Percentiles rank a stretch among this genome's conserved stretches.
Conservation (phyloP, 495 filamentous ascomycete species). For the Oidiodendron maius region DNA sequence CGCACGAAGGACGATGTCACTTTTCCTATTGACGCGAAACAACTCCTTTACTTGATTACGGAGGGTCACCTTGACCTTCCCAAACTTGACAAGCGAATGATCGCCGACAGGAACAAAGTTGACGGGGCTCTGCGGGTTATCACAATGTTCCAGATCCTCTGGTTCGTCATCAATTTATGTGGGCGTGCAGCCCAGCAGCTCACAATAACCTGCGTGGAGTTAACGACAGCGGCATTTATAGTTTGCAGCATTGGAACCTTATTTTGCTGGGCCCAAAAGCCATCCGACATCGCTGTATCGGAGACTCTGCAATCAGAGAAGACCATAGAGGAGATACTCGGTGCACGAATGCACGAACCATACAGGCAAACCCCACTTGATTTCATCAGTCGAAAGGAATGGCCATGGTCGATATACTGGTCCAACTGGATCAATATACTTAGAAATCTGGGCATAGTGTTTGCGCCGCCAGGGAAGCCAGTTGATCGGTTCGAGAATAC, state of each 20-base stretch:
- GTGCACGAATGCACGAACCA: neutral
- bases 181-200: neutral
- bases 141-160: conserved; percentile 1
- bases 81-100: conserved; percentile 5
- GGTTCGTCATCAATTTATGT: conserved; percentile 4
- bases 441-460: conserved; percentile 16
- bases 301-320: neutral
- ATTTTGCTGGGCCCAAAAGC: conserved; percentile 7
- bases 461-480: conserved; percentile 20
- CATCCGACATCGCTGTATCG: conserved; percentile 1
- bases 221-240: conserved; percentile 6
- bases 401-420: conserved; percentile 6
- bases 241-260: neutral
- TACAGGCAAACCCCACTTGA: conserved; percentile 13
- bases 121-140: neutral
- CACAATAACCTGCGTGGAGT: conserved; percentile 5
- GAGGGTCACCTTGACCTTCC: conserved; percentile 5
- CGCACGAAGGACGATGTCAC: conserved; percentile 15
- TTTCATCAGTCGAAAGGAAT: conserved; percentile 11
- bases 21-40: conserved; percentile 29
- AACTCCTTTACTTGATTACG: conserved; percentile 28
- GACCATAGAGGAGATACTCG: conserved; percentile 6
- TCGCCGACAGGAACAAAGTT: conserved; percentile 3
- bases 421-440: conserved; percentile 5
- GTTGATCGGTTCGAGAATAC: neutral